These are phyloP conservation scores for Puya raimondii DNA, from an alignment of 176 grass and related monocot species.

Conservation along the genomic window DNA sequence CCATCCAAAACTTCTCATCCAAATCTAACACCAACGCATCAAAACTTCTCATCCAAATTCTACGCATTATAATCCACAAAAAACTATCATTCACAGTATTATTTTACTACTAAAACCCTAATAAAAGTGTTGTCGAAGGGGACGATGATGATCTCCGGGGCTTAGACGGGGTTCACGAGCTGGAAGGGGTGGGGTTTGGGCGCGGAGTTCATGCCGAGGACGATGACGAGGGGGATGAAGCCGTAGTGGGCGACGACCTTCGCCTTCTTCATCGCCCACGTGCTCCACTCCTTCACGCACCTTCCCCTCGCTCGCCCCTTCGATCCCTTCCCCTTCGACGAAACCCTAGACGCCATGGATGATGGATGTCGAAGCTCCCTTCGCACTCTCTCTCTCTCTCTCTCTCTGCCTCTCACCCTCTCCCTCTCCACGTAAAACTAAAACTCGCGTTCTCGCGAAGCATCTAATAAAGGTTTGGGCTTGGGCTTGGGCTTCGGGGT, in stretches of 20 bases:
- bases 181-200: constrained; percentile 36
- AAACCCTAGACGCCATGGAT: constrained; percentile 1
- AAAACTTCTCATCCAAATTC: no score
- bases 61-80: not conserved
- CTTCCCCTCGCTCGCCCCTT: not conserved
- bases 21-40: no score
- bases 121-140: not conserved
- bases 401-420: not conserved
- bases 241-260: constrained; percentile 66
- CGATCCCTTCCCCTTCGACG: not conserved
- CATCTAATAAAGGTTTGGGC: not conserved
- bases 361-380: not conserved
- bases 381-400: not conserved
- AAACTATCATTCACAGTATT: not conserved
- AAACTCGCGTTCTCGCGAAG: not conserved
- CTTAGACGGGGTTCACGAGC: constrained; percentile 27
- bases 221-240: constrained; percentile 52
- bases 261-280: constrained; percentile 66
- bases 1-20: no score
- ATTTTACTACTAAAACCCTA: not conserved
- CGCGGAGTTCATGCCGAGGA: constrained; percentile 58
- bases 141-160: not conserved
- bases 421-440: not conserved
- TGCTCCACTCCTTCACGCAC: constrained; percentile 38
- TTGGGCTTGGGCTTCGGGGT: not conserved